Conservation (phyloP, 139 green algal species). For the Pseudopediastrum boryanum region DNA sequence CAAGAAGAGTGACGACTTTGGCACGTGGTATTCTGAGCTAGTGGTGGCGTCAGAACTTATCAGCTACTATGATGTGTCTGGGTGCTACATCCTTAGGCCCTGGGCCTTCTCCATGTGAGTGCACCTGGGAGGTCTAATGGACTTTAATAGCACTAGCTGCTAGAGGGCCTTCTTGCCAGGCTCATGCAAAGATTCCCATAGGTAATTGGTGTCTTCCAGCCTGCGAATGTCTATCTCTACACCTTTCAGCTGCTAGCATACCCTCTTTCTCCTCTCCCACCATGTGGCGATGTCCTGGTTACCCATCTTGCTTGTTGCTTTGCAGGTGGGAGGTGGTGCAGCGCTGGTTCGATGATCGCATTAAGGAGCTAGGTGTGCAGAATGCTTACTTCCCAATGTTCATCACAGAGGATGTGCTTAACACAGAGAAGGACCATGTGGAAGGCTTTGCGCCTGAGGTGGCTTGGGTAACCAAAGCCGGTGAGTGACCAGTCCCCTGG, state of each 20-base stretch:
- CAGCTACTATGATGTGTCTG: constrained; percentile 95
- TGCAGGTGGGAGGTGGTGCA: constrained; percentile 83
- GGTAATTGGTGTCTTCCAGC: too few relatives aligned
- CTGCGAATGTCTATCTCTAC: not conserved
- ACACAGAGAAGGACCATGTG: constrained; percentile 98
- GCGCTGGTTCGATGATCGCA: constrained; percentile 89
- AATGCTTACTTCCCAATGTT: constrained; percentile 99
- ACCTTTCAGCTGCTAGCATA: not conserved
- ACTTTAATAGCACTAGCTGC: constrained; percentile 55
- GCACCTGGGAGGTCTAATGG: too few relatives aligned
- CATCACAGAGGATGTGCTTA: constrained; percentile 95
- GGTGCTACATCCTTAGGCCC: constrained; percentile 98
- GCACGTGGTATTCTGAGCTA: constrained; percentile 83
- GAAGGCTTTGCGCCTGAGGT: constrained; percentile 83
- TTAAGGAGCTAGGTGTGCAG: constrained; percentile 94
- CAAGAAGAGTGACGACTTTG: constrained; percentile 89
- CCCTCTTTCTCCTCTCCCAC: constrained; percentile 11
- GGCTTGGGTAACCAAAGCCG: too few relatives aligned
- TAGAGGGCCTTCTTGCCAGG: not conserved
- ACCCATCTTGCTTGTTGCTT: constrained; percentile 39
- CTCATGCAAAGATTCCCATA: too few relatives aligned
- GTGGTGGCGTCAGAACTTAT: constrained; percentile 60
- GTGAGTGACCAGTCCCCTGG: too few relatives aligned
- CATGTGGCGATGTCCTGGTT: too few relatives aligned
- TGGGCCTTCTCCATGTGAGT: constrained; percentile 92